phyloP scores from a whole-genome alignment of 352 stramenopile genomes.

The Phytophthora fragariae region DNA sequence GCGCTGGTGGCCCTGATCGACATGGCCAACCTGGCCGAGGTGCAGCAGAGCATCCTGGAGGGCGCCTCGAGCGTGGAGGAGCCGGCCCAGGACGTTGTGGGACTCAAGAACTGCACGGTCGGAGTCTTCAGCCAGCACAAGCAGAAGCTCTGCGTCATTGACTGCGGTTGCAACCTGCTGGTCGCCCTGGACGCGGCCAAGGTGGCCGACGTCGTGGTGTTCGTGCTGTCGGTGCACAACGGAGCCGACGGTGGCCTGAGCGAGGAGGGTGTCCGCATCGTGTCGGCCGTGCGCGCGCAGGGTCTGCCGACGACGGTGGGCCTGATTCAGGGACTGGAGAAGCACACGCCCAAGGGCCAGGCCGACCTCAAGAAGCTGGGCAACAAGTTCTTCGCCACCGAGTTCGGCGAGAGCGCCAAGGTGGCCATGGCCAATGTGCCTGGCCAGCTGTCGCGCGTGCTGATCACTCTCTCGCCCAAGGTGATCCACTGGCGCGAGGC shows the following conservation, averaged over 20 bases:
- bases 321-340: constrained; percentile 86
- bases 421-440: constrained; percentile 80
- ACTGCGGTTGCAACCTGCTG: constrained; percentile 86
- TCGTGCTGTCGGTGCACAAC: constrained; percentile 77
- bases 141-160: constrained; percentile 88
- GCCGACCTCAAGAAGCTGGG: constrained; percentile 86
- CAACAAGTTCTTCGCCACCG: constrained; percentile 89
- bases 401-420: constrained; percentile 90
- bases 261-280: constrained; percentile 84
- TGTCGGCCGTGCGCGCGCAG: constrained; percentile 94
- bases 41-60: constrained; percentile 76
- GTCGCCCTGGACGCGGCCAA: constrained; percentile 87
- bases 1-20: constrained; percentile 84
- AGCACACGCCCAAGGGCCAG: constrained; percentile 71
- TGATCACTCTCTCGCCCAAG: constrained; percentile 84
- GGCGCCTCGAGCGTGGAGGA: constrained; percentile 67
- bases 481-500: constrained; percentile 91
- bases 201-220: constrained; percentile 86
- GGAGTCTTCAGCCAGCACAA: constrained; percentile 87
- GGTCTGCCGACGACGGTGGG: constrained; percentile 91
- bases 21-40: constrained; percentile 62
- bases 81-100: constrained; percentile 45
- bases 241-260: constrained; percentile 90
- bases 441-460: constrained; percentile 78
- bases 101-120: constrained; percentile 70